Evolutionary conservation across 1,139 yeast genomes (phyloP).

Genomic region (Yamadazyma diddensiae): DNA sequence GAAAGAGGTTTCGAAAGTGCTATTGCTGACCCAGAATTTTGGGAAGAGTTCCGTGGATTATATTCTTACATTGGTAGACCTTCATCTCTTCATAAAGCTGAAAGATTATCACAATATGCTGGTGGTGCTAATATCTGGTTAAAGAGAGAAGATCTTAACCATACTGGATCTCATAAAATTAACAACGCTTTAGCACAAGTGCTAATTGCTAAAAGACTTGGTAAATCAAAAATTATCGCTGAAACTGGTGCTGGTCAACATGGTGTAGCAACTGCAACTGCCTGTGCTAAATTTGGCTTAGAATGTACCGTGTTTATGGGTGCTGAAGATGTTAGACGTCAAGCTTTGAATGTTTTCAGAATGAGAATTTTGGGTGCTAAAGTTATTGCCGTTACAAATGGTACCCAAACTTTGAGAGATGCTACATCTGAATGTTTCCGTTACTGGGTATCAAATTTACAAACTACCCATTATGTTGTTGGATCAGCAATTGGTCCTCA

Average conservation of each 20-base stretch:
- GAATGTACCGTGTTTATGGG: conserved; percentile 98
- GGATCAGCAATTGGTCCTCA: conserved; percentile 99
- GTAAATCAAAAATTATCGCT: conserved; percentile 88
- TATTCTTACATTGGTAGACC: conserved; percentile 95
- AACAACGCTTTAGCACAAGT: conserved; percentile 96
- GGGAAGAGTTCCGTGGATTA: conserved; percentile 85
- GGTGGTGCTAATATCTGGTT: conserved; percentile 99
- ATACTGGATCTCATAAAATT: conserved; percentile 96
- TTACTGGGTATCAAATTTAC: conserved; percentile 87
- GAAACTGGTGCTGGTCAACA: conserved; percentile 99
- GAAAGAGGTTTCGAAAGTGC: conserved; percentile 87
- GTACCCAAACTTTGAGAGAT: conserved; percentile 94
- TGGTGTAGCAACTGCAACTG: conserved; percentile 99
- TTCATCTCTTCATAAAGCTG: conserved; percentile 86
- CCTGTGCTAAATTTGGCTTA: conserved; percentile 95
- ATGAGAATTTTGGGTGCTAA: conserved; percentile 96
- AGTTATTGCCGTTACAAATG: conserved; percentile 89
- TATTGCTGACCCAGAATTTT: conserved; percentile 81
- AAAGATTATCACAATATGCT: conserved; percentile 79
- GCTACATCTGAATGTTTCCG: conserved; percentile 98
- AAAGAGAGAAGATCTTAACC: conserved; percentile 96
- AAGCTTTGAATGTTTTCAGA: conserved; percentile 95
- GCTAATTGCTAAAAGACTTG: conserved; percentile 84
- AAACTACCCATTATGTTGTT: conserved; percentile 87
- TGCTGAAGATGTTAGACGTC: conserved; percentile 98